Evolutionary conservation across 306 rosid species (phyloP).

Genomic region (Ormosia semicastrata): DNA sequence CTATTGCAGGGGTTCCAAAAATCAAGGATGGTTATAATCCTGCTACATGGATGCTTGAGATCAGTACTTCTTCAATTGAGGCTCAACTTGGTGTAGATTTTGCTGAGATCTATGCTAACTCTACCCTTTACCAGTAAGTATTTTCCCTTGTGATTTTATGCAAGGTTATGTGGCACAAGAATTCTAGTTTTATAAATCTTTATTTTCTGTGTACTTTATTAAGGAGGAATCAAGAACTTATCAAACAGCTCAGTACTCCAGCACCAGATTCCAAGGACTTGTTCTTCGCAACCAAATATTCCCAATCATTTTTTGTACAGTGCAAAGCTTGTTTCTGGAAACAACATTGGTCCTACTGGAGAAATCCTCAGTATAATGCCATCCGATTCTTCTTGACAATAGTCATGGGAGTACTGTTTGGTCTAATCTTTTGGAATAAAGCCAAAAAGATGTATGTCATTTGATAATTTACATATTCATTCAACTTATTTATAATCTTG

Average conservation of each 20-base stretch:
- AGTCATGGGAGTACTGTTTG: conserved; percentile 45
- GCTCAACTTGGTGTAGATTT: conserved; percentile 54
- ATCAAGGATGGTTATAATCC: conserved; percentile 69
- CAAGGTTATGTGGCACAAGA: background rate
- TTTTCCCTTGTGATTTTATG: background rate
- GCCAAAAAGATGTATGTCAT: conserved; percentile 47
- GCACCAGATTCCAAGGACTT: conserved; percentile 54
- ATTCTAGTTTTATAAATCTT: background rate
- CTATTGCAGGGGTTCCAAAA: conserved; percentile 54
- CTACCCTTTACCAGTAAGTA: conserved; percentile 53
- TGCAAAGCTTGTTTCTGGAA: conserved; percentile 57
- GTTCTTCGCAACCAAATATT: conserved; percentile 58
- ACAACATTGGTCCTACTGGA: conserved; percentile 72
- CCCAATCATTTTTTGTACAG: conserved; percentile 51
- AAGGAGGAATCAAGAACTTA: conserved; percentile 59
- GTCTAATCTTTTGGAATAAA: conserved; percentile 58
- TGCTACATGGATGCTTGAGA: conserved; percentile 81
- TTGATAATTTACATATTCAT: background rate
- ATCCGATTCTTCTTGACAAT: conserved; percentile 50
- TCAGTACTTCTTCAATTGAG: conserved; percentile 51
- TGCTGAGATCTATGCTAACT: conserved; percentile 50
- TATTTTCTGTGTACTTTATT: background rate
- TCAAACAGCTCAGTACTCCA: conserved; percentile 46
- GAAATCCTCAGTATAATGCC: conserved; percentile 54
- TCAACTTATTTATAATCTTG: background rate